These are phyloP conservation scores for Tillandsia leiboldiana DNA, from an alignment of 176 grass and related monocot species.

Conservation along the genomic window DNA sequence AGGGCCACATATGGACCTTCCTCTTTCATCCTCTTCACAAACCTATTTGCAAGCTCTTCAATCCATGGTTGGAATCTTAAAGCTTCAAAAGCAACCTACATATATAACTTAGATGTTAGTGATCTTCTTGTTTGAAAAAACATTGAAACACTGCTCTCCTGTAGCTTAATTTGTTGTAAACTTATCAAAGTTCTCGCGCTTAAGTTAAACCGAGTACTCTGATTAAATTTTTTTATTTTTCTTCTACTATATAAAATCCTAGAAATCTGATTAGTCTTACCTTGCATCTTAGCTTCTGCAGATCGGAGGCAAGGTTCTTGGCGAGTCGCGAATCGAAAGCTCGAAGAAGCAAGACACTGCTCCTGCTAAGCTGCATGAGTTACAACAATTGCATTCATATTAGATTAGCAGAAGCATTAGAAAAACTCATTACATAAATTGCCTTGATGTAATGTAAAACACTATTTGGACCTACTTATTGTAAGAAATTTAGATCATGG, in stretches of 20 bases:
- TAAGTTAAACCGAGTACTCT: not conserved
- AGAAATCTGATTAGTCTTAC: not conserved
- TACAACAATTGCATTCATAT: not conserved
- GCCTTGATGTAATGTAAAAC: too few species aligned
- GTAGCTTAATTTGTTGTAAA: too few species aligned
- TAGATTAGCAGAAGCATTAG: not conserved
- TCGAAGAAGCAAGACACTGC: constrained; percentile 23
- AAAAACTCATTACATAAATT: not conserved
- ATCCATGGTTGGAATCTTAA: constrained; percentile 35
- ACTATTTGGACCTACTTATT: too few species aligned
- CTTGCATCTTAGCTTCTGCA: constrained; percentile 43
- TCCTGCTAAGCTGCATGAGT: constrained; percentile 22
- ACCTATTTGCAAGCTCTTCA: constrained; percentile 11
- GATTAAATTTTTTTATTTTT: not conserved
- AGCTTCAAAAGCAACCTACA: constrained; percentile 35
- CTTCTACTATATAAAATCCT: not conserved
- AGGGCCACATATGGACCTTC: constrained; percentile 34
- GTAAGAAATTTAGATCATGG: too few species aligned
- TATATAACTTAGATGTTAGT: not conserved
- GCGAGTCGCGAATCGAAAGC: constrained; percentile 36
- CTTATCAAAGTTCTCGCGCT: not conserved
- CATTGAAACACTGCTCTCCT: too few species aligned
- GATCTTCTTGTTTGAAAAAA: not conserved
- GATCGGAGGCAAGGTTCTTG: constrained; percentile 26
- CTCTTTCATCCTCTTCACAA: constrained; percentile 28